Base-by-base conservation (phyloP, 192 early-diverging fungal genomes). In the Coemansia sp. region DNA sequence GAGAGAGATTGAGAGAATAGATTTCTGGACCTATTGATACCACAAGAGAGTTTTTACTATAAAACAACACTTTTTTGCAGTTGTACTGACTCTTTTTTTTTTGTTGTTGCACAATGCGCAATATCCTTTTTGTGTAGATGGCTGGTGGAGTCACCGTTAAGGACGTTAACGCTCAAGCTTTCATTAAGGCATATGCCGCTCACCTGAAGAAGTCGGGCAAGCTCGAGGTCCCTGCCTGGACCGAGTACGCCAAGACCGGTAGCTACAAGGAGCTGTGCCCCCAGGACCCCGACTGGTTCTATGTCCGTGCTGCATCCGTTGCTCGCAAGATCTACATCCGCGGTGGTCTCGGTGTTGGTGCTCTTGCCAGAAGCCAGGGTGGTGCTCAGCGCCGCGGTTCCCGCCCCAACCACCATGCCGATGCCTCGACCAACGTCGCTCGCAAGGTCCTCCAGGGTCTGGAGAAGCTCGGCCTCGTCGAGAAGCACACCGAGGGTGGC, bases 241-340 rank as follows among this genome's bases (percentile, higher is more conserved):
- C 94, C 75, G 97, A 99, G 85, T 78, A 96, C 72, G 96, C 96
- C 87, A 99, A 99, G 90, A 98, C 97, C 68, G 94, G 89, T 61
- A 87, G 93, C 64, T 89, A 85, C 90, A 98, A 96, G 91, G 97
- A 99, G 86, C 88, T 96, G 64, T 91, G 91, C 69, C 97, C 97
- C 38, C 93, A 96, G 85, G 96, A 99, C 79, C 90, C 93, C 56
- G 97, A 99, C 88, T 99, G 96, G 96, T 99, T 90, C 92, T 99
- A 96, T 88, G 82, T 96, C 65, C 95, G 95, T 71, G 94, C 95
- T 70, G 94, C 96, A 51, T 88, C 93, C 57, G 85, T 95, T 74
- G 97, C 97, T 75, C 95, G 97, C 67, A 95, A 98, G 86, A 90
- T 99, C 85, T 99, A 99, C 91, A 88, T 99, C 76, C 88, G 87